A percentile compares a stretch with the other conserved stretches of the same genome.
Conservation (phyloP, 176 grass and related monocot genomes). For the Hsuehochloa calcarea region DNA sequence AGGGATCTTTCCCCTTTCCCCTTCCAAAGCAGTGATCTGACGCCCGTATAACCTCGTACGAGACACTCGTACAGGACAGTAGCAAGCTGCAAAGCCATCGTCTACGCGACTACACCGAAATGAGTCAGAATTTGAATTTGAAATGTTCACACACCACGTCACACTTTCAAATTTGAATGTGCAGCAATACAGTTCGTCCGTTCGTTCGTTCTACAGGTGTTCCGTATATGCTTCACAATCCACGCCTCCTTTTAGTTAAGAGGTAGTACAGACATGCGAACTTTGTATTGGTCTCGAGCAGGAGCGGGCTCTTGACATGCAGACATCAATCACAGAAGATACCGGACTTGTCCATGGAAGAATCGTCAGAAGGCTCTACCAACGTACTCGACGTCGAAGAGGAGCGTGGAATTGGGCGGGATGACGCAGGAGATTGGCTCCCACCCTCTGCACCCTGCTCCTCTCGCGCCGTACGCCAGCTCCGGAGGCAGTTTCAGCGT, state of each 20-base stretch:
- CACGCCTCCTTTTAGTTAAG: neutral
- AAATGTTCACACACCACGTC: neutral
- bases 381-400: conserved; percentile 89
- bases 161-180: neutral
- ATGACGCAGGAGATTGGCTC: conserved; percentile 77
- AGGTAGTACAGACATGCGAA: neutral
- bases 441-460: conserved; percentile 76
- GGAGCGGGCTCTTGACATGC: neutral
- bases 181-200: neutral
- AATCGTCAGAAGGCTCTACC: conserved; percentile 54
- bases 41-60: too few species aligned
- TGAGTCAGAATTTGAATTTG: neutral
- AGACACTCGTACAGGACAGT: too few species aligned
- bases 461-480: conserved; percentile 76
- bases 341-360: neutral
- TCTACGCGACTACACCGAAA: neutral
- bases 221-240: neutral
- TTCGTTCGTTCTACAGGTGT: neutral
- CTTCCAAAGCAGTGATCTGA: too few species aligned
- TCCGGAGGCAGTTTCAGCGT: conserved; percentile 80
- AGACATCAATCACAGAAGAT: neutral
- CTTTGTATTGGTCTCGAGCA: neutral
- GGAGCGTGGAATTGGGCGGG: conserved; percentile 88
- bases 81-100: neutral
- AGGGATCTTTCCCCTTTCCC: too few species aligned